A percentile compares a stretch with the other conserved stretches of the same genome.
Conservation (phyloP, 176 grass and related monocot species). For the Leersia perrieri region DNA sequence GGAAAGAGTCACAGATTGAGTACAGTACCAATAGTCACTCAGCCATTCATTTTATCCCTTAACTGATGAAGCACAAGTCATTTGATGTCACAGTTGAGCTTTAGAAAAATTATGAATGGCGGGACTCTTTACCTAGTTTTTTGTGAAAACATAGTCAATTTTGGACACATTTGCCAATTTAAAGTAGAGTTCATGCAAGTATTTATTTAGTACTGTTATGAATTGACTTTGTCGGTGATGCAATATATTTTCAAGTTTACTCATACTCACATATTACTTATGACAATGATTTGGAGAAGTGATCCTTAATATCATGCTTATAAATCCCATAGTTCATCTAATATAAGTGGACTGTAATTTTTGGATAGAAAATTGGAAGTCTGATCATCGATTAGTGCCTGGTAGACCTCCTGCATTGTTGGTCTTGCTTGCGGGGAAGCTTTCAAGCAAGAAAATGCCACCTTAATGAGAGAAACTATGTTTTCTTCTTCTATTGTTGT, state of each 20-base stretch:
- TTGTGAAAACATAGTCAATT: background rate
- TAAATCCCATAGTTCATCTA: background rate
- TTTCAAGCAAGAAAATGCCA: background rate
- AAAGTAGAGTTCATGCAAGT: background rate
- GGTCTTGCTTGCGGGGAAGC: conserved; percentile 8
- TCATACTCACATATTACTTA: background rate
- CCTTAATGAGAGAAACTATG: background rate
- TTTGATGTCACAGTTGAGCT: background rate
- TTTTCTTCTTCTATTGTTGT: background rate
- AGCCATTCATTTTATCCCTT: background rate
- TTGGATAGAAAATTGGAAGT: background rate
- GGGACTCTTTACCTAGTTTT: background rate
- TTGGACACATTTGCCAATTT: background rate
- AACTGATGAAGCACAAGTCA: background rate
- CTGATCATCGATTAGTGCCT: background rate
- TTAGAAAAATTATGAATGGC: background rate
- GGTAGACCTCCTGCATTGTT: background rate
- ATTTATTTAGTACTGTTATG: background rate
- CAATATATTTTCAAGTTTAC: background rate
- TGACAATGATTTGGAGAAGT: background rate
- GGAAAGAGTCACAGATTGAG: too few species aligned
- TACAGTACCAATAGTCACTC: background rate
- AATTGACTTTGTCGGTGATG: background rate
- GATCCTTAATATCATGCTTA: background rate
- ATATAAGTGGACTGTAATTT: background rate